A percentile compares a stretch with the other conserved stretches of the same genome.
Evolutionary conservation across 805 yeast genomes (phyloP).

Genomic region (Myxozyma geophila): DNA sequence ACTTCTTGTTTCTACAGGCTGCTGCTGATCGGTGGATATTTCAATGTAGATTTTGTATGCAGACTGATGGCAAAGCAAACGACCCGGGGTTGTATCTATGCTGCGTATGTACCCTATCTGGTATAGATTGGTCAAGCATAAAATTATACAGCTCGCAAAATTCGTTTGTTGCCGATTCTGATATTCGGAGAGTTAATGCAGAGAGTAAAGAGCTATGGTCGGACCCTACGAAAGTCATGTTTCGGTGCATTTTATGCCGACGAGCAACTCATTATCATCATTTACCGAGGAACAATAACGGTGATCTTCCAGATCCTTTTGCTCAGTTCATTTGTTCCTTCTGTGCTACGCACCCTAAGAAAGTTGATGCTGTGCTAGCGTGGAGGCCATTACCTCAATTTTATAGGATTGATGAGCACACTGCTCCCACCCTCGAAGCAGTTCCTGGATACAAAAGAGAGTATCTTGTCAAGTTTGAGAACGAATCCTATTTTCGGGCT

Average conservation of each 20-base stretch:
- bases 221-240: constrained; percentile 7
- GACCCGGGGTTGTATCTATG: constrained; percentile 22
- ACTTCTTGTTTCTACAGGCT: background rate
- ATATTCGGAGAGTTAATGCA: background rate
- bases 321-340: constrained; percentile 17
- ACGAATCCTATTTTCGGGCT: constrained; percentile 24
- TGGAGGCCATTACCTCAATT: constrained; percentile 24
- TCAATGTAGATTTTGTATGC: constrained; percentile 23
- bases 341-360: constrained; percentile 12
- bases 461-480: constrained; percentile 29
- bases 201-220: background rate
- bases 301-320: background rate
- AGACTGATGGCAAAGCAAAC: background rate
- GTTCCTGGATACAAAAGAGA: constrained; percentile 25
- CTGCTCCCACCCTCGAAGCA: background rate
- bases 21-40: constrained; percentile 14
- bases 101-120: constrained; percentile 10
- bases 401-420: background rate
- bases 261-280: constrained; percentile 24
- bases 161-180: background rate
- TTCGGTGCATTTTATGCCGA: constrained; percentile 29
- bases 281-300: background rate
- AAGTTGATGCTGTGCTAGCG: constrained; percentile 20
- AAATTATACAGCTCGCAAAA: constrained; percentile 1
- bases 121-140: constrained; percentile 10